These are phyloP conservation scores for Coemansia sp. DNA, from an alignment of 192 early-diverging fungal genomes.

Conservation along the genomic window DNA sequence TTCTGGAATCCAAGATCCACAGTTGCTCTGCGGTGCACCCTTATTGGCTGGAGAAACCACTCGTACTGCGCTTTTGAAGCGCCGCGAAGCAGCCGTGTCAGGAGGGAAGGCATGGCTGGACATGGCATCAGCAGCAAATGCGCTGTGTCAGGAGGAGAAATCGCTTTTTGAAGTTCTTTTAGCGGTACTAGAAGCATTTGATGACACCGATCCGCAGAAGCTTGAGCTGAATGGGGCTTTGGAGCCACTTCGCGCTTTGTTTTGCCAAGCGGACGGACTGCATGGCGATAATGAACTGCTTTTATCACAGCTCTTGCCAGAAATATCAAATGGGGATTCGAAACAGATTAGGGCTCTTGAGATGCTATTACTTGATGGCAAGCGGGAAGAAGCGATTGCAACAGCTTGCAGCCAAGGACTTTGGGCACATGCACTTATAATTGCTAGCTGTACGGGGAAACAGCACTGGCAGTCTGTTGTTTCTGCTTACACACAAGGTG, in stretches of 20 bases:
- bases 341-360: slow-evolving; percentile 41
- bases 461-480: slow-evolving; percentile 82
- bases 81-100: slow-evolving; percentile 37
- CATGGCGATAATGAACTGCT: slow-evolving; percentile 35
- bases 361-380: slow-evolving; percentile 37
- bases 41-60: slow-evolving; percentile 67
- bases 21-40: slow-evolving; percentile 39
- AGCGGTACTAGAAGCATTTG: slow-evolving; percentile 25
- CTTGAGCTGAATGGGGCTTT: slow-evolving; percentile 9
- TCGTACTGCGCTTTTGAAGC: slow-evolving; percentile 59
- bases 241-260: slow-evolving; percentile 63
- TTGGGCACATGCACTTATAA: slow-evolving; percentile 91
- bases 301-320: not conserved
- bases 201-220: slow-evolving; percentile 17
- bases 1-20: slow-evolving; percentile 6
- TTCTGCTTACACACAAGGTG: slow-evolving; percentile 62
- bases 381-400: slow-evolving; percentile 47
- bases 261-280: slow-evolving; percentile 6
- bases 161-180: slow-evolving; percentile 29
- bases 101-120: slow-evolving; percentile 26
- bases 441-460: slow-evolving; percentile 84
- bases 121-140: not conserved
- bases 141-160: slow-evolving; percentile 20
- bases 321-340: slow-evolving; percentile 18
- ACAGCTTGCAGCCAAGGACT: slow-evolving; percentile 55